Evolutionary conservation across 2,329 filamentous ascomycete species (phyloP), one percentile per base, ranked within the genome.

Genomic region (Penicillium capsulatum): DNA sequence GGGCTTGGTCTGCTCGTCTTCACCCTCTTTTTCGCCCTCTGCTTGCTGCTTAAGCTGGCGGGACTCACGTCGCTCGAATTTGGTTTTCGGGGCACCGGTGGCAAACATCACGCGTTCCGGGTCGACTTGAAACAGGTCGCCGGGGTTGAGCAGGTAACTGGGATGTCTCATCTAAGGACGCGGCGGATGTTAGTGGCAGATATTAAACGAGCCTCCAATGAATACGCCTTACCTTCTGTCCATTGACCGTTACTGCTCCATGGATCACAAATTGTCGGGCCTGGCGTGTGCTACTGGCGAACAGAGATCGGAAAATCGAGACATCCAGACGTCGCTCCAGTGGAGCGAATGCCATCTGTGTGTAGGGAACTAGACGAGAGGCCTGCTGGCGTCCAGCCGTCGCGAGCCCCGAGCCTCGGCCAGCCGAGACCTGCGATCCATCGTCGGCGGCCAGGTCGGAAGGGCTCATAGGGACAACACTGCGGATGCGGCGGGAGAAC

Each of bases 71-170:
- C 68, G 63, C 45, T 71, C 66, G 14, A 46, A 39, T 39, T 54
- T 60, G 34, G 74, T 66, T 67, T 89, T 92, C 34, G 79, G 77
- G 17, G 77, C 75, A 42, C 92, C 92, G 1, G 90, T 95, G 22
- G 87, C 91, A 57, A 78, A 90, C 66, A 98, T 76, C 40, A 98
- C 92, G 54, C 83, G 81, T 27, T 95, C 87, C 24, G 86, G 76
- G 14, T 96, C 85, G 55, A 98, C 91, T 64, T 94, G 88, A 75
- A 98, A 98, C 81, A 98, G 87, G 64, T 98, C 92, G 53, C 92
- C 92, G 2, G 92, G 94, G 66, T 98, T 98, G 27, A 98, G 78
- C 50, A 89, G 81, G 66, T 98, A 98, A 39, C 88, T 85, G 7
- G 92, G 90, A 60, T 92, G 86, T 48, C 78, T 75, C 86, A 97